These are phyloP conservation scores for Paecilomyces dactylethromorphus DNA, from an alignment of 2,329 filamentous ascomycete genomes.

Conservation along the genomic window DNA sequence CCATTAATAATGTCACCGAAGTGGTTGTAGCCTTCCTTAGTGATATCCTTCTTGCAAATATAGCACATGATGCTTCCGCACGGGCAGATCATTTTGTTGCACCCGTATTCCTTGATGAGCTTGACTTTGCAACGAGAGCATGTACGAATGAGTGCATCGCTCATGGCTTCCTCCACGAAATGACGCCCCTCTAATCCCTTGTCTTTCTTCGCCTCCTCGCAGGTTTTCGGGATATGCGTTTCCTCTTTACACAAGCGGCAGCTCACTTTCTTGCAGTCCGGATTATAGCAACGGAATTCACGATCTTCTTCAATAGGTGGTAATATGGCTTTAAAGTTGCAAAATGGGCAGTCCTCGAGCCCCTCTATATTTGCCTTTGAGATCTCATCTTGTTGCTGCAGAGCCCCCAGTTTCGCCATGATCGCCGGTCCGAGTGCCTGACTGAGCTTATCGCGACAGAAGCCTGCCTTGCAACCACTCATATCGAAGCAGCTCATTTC, in stretches of 20 bases:
- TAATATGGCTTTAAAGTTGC: constrained; percentile 70
- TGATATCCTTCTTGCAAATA: constrained; percentile 56
- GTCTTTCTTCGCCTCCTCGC: constrained; percentile 59
- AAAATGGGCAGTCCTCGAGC: constrained; percentile 73
- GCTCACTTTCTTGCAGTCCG: constrained; percentile 56
- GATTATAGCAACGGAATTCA: constrained; percentile 66
- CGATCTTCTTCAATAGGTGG: constrained; percentile 60
- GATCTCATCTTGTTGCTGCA: constrained; percentile 65
- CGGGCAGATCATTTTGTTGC: constrained; percentile 78
- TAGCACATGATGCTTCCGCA: constrained; percentile 51
- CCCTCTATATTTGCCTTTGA: constrained; percentile 64
- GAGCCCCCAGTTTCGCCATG: constrained; percentile 57
- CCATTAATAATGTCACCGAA: constrained; percentile 44
- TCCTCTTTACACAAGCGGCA: constrained; percentile 63
- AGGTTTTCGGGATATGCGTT: constrained; percentile 67
- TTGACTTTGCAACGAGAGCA: constrained; percentile 62
- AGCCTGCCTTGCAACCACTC: constrained; percentile 58
- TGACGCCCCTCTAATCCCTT: constrained; percentile 57
- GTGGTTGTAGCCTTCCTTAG: constrained; percentile 58
- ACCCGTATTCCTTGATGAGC: constrained; percentile 72
- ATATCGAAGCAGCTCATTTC: constrained; percentile 64
- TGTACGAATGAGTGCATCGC: constrained; percentile 65
- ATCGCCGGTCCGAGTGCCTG: constrained; percentile 54
- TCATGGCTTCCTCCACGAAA: constrained; percentile 77
- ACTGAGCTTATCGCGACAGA: constrained; percentile 49